Base-by-base conservation (phyloP, 352 stramenopile species). In the Phytophthora niederhauseri region DNA sequence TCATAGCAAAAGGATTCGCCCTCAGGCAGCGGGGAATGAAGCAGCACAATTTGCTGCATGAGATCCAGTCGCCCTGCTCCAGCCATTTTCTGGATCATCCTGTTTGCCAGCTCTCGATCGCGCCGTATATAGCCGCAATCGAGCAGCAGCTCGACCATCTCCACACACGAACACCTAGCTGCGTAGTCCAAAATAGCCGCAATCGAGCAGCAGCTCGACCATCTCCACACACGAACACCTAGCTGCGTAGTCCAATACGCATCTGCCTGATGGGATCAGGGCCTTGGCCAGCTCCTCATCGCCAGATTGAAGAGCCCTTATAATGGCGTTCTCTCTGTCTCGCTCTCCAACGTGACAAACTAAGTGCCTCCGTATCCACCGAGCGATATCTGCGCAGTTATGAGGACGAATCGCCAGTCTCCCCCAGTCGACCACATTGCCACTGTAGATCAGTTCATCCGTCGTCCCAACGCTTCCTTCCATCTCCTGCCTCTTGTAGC, bases 111-210 rank as follows among this genome's bases (percentile, higher is more conserved):
- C 2, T 48, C 6, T 15, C 9, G 5, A 28, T 54, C 22, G 22
- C 38, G 50, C 30, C 9, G 9, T 12, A 60, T 7, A 48, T 59
- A 49, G 19, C 26, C 30, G 38, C 61, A 57, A 31, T 50, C 61
- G 38, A 69, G 34, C 46, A 69, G 52, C 54, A 53, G 41, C 31
- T 69, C 45, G 19, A 69, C 30, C 15, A 69, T 20, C 19, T 69
- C 54, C 2, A 26, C 4, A 1, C 31, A 19, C 2, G 51, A 15
- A 43, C 61, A 68, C 1, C 30, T 4, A 11, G 28, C 19, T 6
- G 61, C 38, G 28, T 68, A 57, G 43, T 68, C 61, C 38, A 68
- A 15, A n/a, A n/a, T n/a, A n/a, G n/a, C n/a, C n/a, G n/a, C n/a
- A 57, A 31, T 50, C 61, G 38, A 69, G 34, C 46, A 69, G 52